Percentiles rank a stretch among this genome's conserved stretches.
phyloP scores from a whole-genome alignment of 2,329 filamentous ascomycete species.

The Trichoderma cornu-damae region DNA sequence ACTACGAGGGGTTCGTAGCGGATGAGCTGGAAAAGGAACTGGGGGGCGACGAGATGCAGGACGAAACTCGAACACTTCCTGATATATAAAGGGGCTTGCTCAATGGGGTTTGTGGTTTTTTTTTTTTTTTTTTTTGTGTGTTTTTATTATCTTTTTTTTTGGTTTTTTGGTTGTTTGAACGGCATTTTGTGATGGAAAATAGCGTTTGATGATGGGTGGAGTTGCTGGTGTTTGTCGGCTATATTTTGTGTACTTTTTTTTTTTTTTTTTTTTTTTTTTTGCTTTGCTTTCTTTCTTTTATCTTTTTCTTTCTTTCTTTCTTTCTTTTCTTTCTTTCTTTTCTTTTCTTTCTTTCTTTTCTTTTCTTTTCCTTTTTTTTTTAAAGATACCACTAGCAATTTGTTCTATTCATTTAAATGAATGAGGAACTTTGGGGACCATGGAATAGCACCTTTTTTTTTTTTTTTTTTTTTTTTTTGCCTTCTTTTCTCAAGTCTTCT shows the following conservation, averaged over 20 bases:
- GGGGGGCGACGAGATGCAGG: constrained; percentile 54
- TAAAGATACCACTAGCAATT: constrained; percentile 15
- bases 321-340: too few relatives aligned
- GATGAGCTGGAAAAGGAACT: constrained; percentile 88
- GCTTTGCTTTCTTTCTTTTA: too few relatives aligned
- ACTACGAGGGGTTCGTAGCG: constrained; percentile 89
- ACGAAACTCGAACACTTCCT: constrained; percentile 49
- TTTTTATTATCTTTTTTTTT: too few relatives aligned
- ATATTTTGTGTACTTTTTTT: constrained; percentile 1
- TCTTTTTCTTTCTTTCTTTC: too few relatives aligned
- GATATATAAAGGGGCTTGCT: constrained; percentile 10
- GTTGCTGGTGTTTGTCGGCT: constrained; percentile 13
- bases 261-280: neutral
- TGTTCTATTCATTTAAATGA: neutral
- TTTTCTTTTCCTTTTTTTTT: too few relatives aligned
- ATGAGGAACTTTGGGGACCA: constrained; percentile 3
- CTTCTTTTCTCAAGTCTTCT: too few relatives aligned
- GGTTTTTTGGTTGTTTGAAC: constrained; percentile 6
- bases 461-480: neutral
- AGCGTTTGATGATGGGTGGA: constrained; percentile 28
- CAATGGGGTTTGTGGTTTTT: too few relatives aligned
- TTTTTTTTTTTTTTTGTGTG: neutral
- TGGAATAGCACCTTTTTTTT: neutral
- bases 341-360: too few relatives aligned
- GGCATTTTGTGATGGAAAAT: neutral